These are phyloP conservation scores for Kazachstania africana DNA, from an alignment of 805 yeast species.

Conservation along the genomic window DNA sequence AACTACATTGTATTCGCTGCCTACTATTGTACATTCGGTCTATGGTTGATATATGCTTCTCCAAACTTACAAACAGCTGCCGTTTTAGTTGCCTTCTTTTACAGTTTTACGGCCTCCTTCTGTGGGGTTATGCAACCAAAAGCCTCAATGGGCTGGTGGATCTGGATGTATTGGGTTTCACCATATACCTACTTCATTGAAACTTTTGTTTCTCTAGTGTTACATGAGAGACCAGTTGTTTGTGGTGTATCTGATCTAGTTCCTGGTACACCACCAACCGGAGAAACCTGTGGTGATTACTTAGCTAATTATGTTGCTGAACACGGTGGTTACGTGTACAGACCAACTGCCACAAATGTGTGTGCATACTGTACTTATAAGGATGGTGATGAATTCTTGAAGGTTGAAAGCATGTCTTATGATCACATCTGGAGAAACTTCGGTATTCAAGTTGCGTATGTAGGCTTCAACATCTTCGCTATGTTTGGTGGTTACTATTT, in stretches of 20 bases:
- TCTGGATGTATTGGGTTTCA: conserved; percentile 54
- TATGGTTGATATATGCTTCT: conserved; percentile 42
- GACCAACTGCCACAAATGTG: conserved; percentile 33
- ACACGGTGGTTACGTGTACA: conserved; percentile 42
- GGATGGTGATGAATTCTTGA: conserved; percentile 30
- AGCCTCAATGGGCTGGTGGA: conserved; percentile 53
- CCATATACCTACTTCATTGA: conserved; percentile 52
- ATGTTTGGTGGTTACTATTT: conserved; percentile 19
- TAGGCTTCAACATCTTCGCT: conserved; percentile 35
- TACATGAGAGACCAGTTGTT: conserved; percentile 39
- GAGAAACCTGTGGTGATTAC: conserved; percentile 51
- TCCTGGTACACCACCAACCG: conserved; percentile 40
- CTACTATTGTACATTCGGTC: conserved; percentile 35
- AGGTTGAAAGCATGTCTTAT: conserved; percentile 32
- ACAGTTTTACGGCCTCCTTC: conserved; percentile 26
- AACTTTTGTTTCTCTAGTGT: conserved; percentile 36
- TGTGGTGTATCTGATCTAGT: conserved; percentile 41
- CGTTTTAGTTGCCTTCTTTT: conserved; percentile 38
- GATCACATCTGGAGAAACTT: conserved; percentile 47
- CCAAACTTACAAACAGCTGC: conserved; percentile 66
- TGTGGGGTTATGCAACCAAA: conserved; percentile 30
- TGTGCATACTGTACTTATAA: conserved; percentile 33
- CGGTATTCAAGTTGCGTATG: conserved; percentile 44
- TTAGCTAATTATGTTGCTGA: conserved; percentile 31
- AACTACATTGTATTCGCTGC: conserved; percentile 32